phyloP scores from a whole-genome alignment of 2,329 filamentous ascomycete genomes.

The Fusarium pseudonygamai region DNA sequence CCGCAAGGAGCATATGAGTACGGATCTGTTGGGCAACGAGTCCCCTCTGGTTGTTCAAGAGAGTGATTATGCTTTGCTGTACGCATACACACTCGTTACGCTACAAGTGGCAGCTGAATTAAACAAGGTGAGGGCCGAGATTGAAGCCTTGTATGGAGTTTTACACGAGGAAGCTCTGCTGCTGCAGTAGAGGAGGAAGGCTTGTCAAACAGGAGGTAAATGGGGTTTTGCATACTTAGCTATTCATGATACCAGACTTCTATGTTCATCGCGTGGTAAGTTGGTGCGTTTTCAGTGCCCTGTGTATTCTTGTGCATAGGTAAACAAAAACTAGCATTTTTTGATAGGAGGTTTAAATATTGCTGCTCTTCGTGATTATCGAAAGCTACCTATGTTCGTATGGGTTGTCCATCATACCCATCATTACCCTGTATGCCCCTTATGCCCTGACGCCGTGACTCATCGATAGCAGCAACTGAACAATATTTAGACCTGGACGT shows the following conservation, averaged over 20 bases:
- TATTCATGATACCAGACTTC: not conserved
- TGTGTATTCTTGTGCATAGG: not conserved
- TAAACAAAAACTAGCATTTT: constrained; percentile 1
- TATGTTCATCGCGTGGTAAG: not conserved
- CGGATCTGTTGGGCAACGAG: constrained; percentile 36
- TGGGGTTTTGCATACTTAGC: constrained; percentile 8
- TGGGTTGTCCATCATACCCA: constrained; percentile 14
- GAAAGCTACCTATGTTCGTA: not conserved
- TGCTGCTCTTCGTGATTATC: not conserved
- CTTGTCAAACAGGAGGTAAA: not conserved
- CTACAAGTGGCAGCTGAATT: constrained; percentile 73
- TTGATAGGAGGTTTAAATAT: not conserved
- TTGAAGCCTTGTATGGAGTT: constrained; percentile 71
- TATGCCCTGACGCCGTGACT: constrained; percentile 11
- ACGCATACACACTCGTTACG: constrained; percentile 83
- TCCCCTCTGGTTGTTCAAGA: constrained; percentile 64
- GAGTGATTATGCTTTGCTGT: constrained; percentile 88
- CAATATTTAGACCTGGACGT: not conserved
- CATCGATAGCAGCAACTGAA: not conserved
- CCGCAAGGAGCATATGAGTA: constrained; percentile 70
- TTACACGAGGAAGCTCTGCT: constrained; percentile 68
- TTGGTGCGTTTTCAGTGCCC: not conserved
- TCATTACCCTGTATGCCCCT: constrained; percentile 19
- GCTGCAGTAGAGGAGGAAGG: constrained; percentile 55
- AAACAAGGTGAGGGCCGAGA: constrained; percentile 66